These are phyloP conservation scores for Neurospora sp. DNA, from an alignment of 495 filamentous ascomycete genomes.

Conservation along the genomic window DNA sequence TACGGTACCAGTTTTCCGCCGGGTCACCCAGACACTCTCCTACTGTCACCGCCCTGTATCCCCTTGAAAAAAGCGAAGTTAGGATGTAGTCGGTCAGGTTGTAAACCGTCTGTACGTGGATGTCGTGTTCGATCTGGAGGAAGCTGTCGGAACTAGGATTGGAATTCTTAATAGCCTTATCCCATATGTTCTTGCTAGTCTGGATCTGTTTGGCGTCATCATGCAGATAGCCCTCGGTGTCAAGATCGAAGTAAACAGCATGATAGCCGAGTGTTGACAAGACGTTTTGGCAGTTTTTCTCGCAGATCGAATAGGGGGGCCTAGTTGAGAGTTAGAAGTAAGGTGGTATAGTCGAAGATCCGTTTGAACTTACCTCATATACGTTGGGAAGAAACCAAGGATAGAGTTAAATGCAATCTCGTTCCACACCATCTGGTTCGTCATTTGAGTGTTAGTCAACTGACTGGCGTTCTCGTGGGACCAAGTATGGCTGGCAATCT, in stretches of 20 bases:
- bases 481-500: slow-evolving; percentile 80
- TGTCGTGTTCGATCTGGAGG: slow-evolving; percentile 70
- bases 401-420: slow-evolving; percentile 74
- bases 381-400: slow-evolving; percentile 71
- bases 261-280: slow-evolving; percentile 66
- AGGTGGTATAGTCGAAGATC: neutral
- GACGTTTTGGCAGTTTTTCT: slow-evolving; percentile 46
- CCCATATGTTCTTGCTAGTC: slow-evolving; percentile 62
- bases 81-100: slow-evolving; percentile 71
- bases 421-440: slow-evolving; percentile 63
- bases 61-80: slow-evolving; percentile 41
- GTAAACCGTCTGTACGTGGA: slow-evolving; percentile 64
- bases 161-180: slow-evolving; percentile 40
- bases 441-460: slow-evolving; percentile 44
- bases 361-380: slow-evolving; percentile 47
- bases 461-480: slow-evolving; percentile 63
- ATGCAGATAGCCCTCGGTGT: slow-evolving; percentile 70
- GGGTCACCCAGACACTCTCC: slow-evolving; percentile 68
- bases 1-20: slow-evolving; percentile 59
- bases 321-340: slow-evolving; percentile 10
- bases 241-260: slow-evolving; percentile 62
- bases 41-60: slow-evolving; percentile 59
- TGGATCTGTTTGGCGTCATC: slow-evolving; percentile 51
- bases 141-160: slow-evolving; percentile 38
- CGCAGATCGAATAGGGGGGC: slow-evolving; percentile 70